Evolutionary conservation across 2,329 filamentous ascomycete genomes (phyloP), one percentile per base, ranked within the genome.

Genomic region (Uncinocarpus reesii): DNA sequence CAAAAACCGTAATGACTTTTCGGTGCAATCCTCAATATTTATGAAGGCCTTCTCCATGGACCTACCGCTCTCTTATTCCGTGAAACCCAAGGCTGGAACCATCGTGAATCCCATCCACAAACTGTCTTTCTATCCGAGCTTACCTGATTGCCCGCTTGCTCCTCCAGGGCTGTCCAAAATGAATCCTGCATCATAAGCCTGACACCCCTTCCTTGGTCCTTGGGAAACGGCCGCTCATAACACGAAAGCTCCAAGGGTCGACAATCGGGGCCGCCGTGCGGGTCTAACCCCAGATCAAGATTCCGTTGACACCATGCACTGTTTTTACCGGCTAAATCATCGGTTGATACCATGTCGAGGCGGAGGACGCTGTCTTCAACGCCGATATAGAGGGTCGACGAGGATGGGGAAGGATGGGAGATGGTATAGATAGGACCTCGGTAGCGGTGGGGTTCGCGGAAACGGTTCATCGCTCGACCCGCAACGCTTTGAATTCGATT

Each of bases 391-490:
- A 72, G 55, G 3, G 69, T 71, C 20, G 67, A 62, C 0, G 70
- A 72, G 26, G 65, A 62, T 7, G 65, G 60, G 2, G 69, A 72
- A 2, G 70, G 70, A 1, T 65, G 64, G 7, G 66, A 69, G 55
- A 72, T 64, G 11, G 62, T 64, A 52, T 72, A 72, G 18, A 72
- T 64, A 5, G 68, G 63, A 3, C 69, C 69, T 8, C 67, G 62
- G 57, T 72, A 71, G 4, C 61, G 55, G 15, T 54, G 56, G 36
- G 48, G 53, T 50, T 50, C 52, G 24, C 55, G 54, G 6, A 47
- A 32, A 23, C 52, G 56, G 18, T 13, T 42, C 7, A n/a, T 28
- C 21, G 31, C 26, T 29, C 42, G 48, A 49, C 49, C 50, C 13
- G 26, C 13, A 10, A 46, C 26, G 47, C 43, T 48, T 3, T 58